A percentile compares a stretch with the other conserved stretches of the same genome.
phyloP scores from a whole-genome alignment of 176 grass and related monocot genomes.

The Alloteropsis semialata region DNA sequence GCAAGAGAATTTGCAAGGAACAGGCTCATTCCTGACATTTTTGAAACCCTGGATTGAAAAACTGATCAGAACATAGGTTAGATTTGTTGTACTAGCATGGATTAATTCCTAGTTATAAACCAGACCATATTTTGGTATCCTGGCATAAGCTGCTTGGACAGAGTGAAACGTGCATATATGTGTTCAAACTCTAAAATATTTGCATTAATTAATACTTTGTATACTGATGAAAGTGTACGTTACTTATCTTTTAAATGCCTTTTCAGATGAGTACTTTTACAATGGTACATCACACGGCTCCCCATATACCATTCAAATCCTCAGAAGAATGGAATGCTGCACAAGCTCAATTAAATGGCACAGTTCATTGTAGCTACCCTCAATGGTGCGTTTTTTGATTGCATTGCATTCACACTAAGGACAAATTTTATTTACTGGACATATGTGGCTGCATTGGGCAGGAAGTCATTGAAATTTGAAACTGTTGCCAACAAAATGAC shows the following conservation, averaged over 20 bases:
- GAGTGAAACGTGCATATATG: not conserved
- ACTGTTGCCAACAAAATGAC: constrained; percentile 20
- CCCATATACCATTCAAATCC: constrained; percentile 97
- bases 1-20: not conserved
- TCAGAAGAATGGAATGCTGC: constrained; percentile 95
- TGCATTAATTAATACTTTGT: constrained; percentile 21
- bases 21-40: not conserved
- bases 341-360: constrained; percentile 90
- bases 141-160: not conserved
- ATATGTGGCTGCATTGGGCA: not conserved
- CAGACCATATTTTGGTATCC: not conserved
- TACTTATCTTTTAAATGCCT: constrained; percentile 12
- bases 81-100: not conserved
- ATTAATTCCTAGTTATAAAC: not conserved
- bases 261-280: constrained; percentile 98
- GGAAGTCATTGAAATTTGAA: not conserved
- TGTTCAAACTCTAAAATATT: not conserved
- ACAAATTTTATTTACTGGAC: not conserved
- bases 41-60: not conserved
- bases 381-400: constrained; percentile 53
- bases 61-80: not conserved
- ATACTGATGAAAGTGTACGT: not conserved
- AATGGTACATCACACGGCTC: constrained; percentile 99
- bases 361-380: constrained; percentile 92
- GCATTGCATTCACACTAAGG: not conserved